Evolutionary conservation across 2,329 filamentous ascomycete species (phyloP), one percentile per base, ranked within the genome.

Genomic region (Esteya vermicola): DNA sequence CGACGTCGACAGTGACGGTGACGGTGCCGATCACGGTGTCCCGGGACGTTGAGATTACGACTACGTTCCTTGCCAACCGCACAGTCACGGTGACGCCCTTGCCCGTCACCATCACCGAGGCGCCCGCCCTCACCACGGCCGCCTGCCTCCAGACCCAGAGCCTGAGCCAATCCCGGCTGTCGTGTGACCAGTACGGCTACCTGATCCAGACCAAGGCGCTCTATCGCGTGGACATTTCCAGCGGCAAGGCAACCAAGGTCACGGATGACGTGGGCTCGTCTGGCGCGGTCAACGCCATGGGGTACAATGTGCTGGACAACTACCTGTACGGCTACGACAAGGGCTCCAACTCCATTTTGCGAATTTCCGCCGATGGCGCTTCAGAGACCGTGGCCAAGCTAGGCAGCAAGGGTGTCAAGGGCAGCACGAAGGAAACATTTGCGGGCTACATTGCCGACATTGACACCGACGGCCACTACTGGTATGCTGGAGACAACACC

Each of bases 291-390:
- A 47, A 47, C 23, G 47, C 41, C 10, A 38, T 48, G n/a, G 47
- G 40, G 1, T 48, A 47, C 41, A 48, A 47, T 23, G 31, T 44
- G n/a, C 26, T 41, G 8, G 47, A 50, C 38, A 47, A 47, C 37
- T 46, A 35, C 36, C 40, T 50, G 12, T 50, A 50, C 39, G 47
- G 37, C 19, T 37, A 36, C 16, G 36, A 38, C 14, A 31, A 20
- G 6, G 33, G 26, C 33, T 25, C 25, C 19, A 38, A 41, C 28
- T 21, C 35, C n/a, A 36, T 45, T n/a, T 31, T 48, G 21, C 46
- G 47, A 22, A 48, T 48, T 32, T 28, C 18, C 13, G 39, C 22
- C 27, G 41, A 47, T 23, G 48, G 47, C 23, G 33, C 33, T 18
- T 34, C 32, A 14, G 22, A 20, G n/a, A 31, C 39, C 4, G 31